phyloP scores from a whole-genome alignment of 805 yeast species.

The Zygotorulaspora florentina region DNA sequence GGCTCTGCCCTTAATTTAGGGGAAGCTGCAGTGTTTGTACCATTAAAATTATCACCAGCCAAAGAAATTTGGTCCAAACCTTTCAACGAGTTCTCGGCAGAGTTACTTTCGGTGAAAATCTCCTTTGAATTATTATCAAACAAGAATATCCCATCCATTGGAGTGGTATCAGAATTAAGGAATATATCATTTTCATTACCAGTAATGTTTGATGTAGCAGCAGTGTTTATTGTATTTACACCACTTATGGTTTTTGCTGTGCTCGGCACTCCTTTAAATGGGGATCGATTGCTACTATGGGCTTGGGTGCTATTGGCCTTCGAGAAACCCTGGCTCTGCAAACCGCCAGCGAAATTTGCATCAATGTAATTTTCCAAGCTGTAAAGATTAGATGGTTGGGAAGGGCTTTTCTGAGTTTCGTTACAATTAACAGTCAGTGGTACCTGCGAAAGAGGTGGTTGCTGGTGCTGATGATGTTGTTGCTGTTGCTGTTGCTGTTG shows the following conservation, averaged over 20 bases:
- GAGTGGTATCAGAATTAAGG: constrained; percentile 6
- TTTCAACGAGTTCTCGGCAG: constrained; percentile 8
- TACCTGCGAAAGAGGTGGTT: constrained; percentile 1
- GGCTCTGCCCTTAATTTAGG: constrained; percentile 2
- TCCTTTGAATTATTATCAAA: constrained; percentile 6
- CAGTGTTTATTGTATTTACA: constrained; percentile 19
- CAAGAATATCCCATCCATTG: constrained; percentile 8
- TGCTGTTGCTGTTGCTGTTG: constrained; percentile 5
- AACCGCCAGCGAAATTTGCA: constrained; percentile 22
- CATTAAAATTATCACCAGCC: constrained; percentile 1
- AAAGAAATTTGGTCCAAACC: constrained; percentile 7
- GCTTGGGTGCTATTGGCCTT: constrained; percentile 1
- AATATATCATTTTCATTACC: constrained; percentile 8
- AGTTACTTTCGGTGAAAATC: constrained; percentile 1
- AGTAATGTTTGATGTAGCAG: constrained; percentile 16
- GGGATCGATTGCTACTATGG: neutral
- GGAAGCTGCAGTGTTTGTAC: neutral
- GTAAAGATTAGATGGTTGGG: constrained; percentile 3
- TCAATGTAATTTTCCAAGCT: constrained; percentile 22
- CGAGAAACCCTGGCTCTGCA: neutral
- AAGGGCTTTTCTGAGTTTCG: neutral
- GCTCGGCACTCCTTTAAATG: constrained; percentile 3
- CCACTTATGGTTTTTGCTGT: constrained; percentile 18
- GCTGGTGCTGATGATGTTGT: constrained; percentile 5
- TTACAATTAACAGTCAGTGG: neutral